Base-by-base conservation (phyloP, 345 rosid species). In the Trapa incisa region DNA sequence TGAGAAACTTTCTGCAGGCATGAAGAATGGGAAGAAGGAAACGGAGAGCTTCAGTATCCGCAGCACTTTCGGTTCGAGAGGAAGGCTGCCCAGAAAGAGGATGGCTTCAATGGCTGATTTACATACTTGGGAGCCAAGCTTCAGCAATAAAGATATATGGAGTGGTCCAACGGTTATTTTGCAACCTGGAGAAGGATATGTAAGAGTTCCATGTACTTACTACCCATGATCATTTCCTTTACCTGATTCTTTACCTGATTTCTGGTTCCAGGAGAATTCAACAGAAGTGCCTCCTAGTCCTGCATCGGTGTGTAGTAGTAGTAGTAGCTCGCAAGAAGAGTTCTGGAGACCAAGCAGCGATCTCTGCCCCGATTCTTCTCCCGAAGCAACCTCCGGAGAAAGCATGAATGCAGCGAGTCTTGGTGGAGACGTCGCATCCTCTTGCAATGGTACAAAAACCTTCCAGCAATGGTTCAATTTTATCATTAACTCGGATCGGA, bases 221-320 rank as follows among this genome's bases (percentile, higher is more conserved):
- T 54, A 22, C 8, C 11, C 5, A 1, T 54, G 22, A 35, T 54
- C 6, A 54, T 5, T 50, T 50, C 22, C 60, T n/a, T 1, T 4
- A 2, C 6, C 13, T 32, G 10, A 29, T 58, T 3, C 2, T 66
- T 47, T 67, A 48, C 68, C 45, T 15, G 41, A 48, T 5, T 1
- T 75, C 37, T 50, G 64, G 42, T 75, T 61, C 47, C 68, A 93
- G 97, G 98, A 88, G 78, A 93, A 93, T 77, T 74, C 83, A 29
- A 90, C 96, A 15, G 97, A 93, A 81, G 98, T 90, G 57, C 98
- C 98, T 68, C 98, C 98, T 47, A 93, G 97, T 72, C 98, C 96
- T 64, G 94, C 91, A 22, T 93, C 96, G 35, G 78, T 87, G 57
- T 88, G 96, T 72, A 87, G 92, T 65, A 83, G 83, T 65, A 83